Evolutionary conservation across 1,284 basidiomycete genomes (phyloP).

Genomic region (Cutaneotrichosporon mucoides): DNA sequence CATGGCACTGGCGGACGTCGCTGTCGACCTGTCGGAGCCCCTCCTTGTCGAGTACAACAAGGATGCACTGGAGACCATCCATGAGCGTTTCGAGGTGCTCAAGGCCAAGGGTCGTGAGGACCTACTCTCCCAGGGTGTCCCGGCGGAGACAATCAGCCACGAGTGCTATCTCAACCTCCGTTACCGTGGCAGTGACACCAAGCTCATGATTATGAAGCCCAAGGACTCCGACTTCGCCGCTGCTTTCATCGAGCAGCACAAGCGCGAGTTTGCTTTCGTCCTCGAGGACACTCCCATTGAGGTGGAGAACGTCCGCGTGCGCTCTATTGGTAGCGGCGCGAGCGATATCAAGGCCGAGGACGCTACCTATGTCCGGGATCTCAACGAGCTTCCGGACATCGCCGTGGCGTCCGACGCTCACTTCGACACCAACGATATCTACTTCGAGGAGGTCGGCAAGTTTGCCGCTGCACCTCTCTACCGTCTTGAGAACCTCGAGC

Average conservation of each 20-base stretch:
- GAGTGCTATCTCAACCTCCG: constrained; percentile 88
- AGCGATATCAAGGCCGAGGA: constrained; percentile 67
- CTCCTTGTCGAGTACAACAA: constrained; percentile 63
- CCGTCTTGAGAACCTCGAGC: constrained; percentile 59
- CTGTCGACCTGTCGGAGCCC: constrained; percentile 63
- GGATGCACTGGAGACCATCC: constrained; percentile 60
- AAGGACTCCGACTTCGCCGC: constrained; percentile 67
- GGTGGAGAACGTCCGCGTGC: constrained; percentile 86
- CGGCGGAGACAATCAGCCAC: constrained; percentile 59
- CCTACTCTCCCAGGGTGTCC: constrained; percentile 71
- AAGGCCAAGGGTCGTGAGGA: constrained; percentile 26
- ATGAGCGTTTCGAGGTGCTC: constrained; percentile 62
- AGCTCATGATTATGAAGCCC: constrained; percentile 69
- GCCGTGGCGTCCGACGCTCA: constrained; percentile 56
- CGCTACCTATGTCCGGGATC: constrained; percentile 56
- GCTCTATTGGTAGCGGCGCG: constrained; percentile 70
- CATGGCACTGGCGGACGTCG: constrained; percentile 78
- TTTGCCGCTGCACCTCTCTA: constrained; percentile 67
- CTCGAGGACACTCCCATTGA: constrained; percentile 69
- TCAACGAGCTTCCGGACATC: background rate
- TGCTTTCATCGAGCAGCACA: constrained; percentile 74
- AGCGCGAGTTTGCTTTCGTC: constrained; percentile 84
- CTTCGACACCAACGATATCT: constrained; percentile 46
- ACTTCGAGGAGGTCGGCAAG: constrained; percentile 12
- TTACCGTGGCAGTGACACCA: constrained; percentile 75